Conservation (phyloP, 2,329 filamentous ascomycete genomes). For the Xylaria sp. region DNA sequence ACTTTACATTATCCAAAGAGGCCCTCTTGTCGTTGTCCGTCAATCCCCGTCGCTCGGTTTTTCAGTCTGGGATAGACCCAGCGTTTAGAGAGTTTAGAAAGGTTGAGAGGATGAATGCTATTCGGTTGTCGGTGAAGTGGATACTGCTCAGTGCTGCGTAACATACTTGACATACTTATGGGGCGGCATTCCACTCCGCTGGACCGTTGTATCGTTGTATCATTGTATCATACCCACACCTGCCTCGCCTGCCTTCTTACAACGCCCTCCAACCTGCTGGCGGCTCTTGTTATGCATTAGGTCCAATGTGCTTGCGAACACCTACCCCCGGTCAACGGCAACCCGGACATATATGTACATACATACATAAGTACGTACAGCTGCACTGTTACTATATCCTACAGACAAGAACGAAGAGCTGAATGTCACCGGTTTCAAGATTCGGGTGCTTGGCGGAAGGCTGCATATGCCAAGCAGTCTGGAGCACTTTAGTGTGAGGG, state of each 20-base stretch:
- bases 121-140: constrained; percentile 47
- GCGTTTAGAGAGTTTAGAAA: not conserved
- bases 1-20: not conserved
- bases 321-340: not conserved
- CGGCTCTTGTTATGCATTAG: not conserved
- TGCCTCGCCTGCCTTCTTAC: not conserved
- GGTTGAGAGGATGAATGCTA: not conserved
- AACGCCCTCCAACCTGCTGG: not conserved
- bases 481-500: constrained; percentile 18
- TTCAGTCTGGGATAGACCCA: not conserved
- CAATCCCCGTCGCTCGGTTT: not conserved
- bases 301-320: not conserved
- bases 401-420: not conserved
- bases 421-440: constrained; percentile 1
- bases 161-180: constrained; percentile 7
- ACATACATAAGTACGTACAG: too few species aligned
- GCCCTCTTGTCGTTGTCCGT: not conserved
- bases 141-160: constrained; percentile 7
- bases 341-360: not conserved
- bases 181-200: constrained; percentile 26
- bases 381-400: not conserved
- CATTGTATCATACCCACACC: not conserved
- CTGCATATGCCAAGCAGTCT: constrained; percentile 27
- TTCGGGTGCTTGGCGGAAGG: constrained; percentile 6
- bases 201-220: not conserved